Evolutionary conservation across 345 rosid species (phyloP).

Genomic region (Pistacia integerrima): DNA sequence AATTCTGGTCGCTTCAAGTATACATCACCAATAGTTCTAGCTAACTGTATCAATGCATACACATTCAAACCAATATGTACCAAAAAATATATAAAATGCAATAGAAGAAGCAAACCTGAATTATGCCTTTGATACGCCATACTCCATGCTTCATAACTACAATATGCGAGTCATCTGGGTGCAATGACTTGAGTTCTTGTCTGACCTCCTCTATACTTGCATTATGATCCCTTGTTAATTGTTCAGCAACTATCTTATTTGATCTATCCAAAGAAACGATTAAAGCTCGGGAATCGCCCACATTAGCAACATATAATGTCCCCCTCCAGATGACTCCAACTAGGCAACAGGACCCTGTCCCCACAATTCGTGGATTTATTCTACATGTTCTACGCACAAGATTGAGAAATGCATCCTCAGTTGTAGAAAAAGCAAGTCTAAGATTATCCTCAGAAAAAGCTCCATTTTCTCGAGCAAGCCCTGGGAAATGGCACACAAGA

Average conservation of each 20-base stretch:
- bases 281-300: conserved; percentile 97
- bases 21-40: conserved; percentile 96
- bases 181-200: conserved; percentile 78
- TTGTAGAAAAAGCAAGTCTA: conserved; percentile 65
- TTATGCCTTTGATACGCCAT: conserved; percentile 98
- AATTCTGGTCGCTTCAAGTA: conserved; percentile 86
- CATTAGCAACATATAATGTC: conserved; percentile 71
- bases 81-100: too few species aligned
- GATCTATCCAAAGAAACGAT: conserved; percentile 63
- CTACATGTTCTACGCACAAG: conserved; percentile 69
- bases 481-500: conserved; percentile 35
- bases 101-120: conserved; percentile 62
- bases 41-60: conserved; percentile 48
- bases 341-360: conserved; percentile 93
- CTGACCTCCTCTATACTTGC: conserved; percentile 90
- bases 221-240: conserved; percentile 83
- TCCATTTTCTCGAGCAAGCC: conserved; percentile 59
- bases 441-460: conserved; percentile 70
- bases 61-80: neutral
- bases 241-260: conserved; percentile 79
- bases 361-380: conserved; percentile 79
- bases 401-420: conserved; percentile 89
- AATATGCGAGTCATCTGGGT: conserved; percentile 83
- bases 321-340: conserved; percentile 89
- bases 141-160: conserved; percentile 83